A percentile compares a stretch with the other conserved stretches of the same genome.
phyloP scores from a whole-genome alignment of 2,329 filamentous ascomycete species.

The Triangularia verruculosa region DNA sequence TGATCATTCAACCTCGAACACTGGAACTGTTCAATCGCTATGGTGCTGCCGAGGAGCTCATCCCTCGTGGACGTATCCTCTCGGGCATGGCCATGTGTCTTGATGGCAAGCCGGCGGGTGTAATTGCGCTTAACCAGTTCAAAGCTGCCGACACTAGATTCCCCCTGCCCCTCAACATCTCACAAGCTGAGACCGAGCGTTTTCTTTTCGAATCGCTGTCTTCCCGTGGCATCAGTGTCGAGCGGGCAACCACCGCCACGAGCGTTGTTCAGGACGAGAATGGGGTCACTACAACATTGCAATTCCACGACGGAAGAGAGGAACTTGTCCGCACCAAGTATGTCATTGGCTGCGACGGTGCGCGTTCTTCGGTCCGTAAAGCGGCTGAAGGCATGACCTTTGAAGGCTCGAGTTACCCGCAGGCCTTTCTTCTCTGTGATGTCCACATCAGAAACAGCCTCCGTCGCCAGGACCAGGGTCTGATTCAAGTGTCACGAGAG shows the following conservation, averaged over 20 bases:
- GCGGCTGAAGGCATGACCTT: constrained; percentile 37
- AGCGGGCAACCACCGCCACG: constrained; percentile 32
- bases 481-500: constrained; percentile 28
- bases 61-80: constrained; percentile 37
- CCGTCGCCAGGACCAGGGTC: constrained; percentile 21
- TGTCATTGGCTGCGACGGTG: constrained; percentile 48
- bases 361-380: constrained; percentile 43
- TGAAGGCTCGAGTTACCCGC: constrained; percentile 41
- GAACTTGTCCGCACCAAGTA: constrained; percentile 36
- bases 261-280: constrained; percentile 31
- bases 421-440: constrained; percentile 45
- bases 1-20: constrained; percentile 48
- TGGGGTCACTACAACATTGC: constrained; percentile 31
- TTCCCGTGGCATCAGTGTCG: constrained; percentile 29
- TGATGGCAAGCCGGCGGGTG: constrained; percentile 32
- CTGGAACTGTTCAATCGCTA: constrained; percentile 50
- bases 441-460: constrained; percentile 28
- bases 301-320: constrained; percentile 19
- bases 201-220: constrained; percentile 33
- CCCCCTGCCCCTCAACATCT: constrained; percentile 32
- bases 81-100: constrained; percentile 39
- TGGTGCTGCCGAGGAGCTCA: constrained; percentile 35
- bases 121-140: constrained; percentile 34
- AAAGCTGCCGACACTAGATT: constrained; percentile 33
- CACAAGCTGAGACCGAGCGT: constrained; percentile 36